phyloP scores from a whole-genome alignment of 2,329 filamentous ascomycete species.

The Dactylellina parvicollis region DNA sequence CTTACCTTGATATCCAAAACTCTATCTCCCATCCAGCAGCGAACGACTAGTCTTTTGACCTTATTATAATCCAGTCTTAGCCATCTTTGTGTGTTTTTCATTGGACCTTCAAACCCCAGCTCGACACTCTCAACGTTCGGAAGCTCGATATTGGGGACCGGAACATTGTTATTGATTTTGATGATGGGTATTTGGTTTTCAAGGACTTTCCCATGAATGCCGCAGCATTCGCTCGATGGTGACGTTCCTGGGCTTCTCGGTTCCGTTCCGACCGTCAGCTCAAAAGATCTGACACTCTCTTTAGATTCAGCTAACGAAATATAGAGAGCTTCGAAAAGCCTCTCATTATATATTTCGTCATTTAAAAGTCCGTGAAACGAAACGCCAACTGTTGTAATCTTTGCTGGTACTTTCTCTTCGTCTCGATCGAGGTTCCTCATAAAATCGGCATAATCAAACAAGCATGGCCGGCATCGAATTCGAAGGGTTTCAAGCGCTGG shows the following conservation, averaged over 20 bases:
- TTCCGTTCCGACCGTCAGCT: not conserved
- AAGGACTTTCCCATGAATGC: not conserved
- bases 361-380: constrained; percentile 22
- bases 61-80: constrained; percentile 26
- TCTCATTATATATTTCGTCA: constrained; percentile 12
- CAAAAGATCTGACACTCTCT: constrained; percentile 10
- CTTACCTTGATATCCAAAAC: constrained; percentile 37
- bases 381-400: not conserved
- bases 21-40: constrained; percentile 1
- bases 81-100: constrained; percentile 20
- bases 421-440: constrained; percentile 7
- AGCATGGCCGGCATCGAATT: constrained; percentile 17
- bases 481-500: constrained; percentile 7
- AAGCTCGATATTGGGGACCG: constrained; percentile 5
- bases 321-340: constrained; percentile 32
- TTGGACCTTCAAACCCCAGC: constrained; percentile 9
- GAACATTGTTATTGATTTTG: constrained; percentile 12
- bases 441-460: constrained; percentile 22
- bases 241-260: not conserved
- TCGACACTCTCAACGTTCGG: constrained; percentile 30
- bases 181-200: constrained; percentile 11
- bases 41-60: constrained; percentile 10
- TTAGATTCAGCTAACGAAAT: constrained; percentile 14
- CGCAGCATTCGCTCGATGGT: constrained; percentile 8
- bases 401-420: constrained; percentile 12